Evolutionary conservation across 768 basidiomycete species (phyloP).

Genomic region (Hydnomerulius pinastri): DNA sequence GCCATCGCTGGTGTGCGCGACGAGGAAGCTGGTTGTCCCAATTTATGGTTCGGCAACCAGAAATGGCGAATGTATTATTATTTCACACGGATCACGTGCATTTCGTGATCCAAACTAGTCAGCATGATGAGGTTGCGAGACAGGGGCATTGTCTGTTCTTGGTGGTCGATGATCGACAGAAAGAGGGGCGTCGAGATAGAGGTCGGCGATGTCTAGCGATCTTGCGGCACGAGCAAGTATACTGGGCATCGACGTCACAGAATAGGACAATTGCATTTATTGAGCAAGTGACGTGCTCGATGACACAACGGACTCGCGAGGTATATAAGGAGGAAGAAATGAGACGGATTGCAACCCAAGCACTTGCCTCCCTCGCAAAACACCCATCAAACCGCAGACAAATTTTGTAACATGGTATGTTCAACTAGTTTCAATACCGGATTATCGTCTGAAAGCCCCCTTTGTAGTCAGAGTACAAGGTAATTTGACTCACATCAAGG

Average conservation of each 20-base stretch:
- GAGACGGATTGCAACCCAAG: neutral
- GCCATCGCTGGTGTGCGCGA: constrained; percentile 19
- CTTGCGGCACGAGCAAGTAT: too few relatives aligned
- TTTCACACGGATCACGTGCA: constrained; percentile 14
- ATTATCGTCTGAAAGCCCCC: too few relatives aligned
- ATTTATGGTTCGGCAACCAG: too few relatives aligned
- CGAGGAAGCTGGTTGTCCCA: neutral
- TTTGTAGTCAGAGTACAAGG: constrained; percentile 22
- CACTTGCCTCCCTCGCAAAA: neutral
- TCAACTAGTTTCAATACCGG: neutral
- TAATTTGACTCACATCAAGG: neutral
- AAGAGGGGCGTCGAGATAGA: too few relatives aligned
- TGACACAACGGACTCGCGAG: constrained; percentile 10
- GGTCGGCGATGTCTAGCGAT: too few relatives aligned
- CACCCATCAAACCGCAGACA: neutral
- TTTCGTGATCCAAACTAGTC: neutral
- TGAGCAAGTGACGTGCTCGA: constrained; percentile 15
- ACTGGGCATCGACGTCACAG: constrained; percentile 24
- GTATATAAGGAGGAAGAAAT: constrained; percentile 15
- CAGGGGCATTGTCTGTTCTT: too few relatives aligned
- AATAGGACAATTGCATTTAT: neutral
- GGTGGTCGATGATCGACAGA: too few relatives aligned
- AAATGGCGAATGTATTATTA: too few relatives aligned
- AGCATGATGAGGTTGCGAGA: too few relatives aligned
- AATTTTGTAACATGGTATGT: too few relatives aligned